These are phyloP conservation scores for Trichomonas gallinae DNA, from an alignment of 208 protist species.

Conservation along the genomic window DNA sequence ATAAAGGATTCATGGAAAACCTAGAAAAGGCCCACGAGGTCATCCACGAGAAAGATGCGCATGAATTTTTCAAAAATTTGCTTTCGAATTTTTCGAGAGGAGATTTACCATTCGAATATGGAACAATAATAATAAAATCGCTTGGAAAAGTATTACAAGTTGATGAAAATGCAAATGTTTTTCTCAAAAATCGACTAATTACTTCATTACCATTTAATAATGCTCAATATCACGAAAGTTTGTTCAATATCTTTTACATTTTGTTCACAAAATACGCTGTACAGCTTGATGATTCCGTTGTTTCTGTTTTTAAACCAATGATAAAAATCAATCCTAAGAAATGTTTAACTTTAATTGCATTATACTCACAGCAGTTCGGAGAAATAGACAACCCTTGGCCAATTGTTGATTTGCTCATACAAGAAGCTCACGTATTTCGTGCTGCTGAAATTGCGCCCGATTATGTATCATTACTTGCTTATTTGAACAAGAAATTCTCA, in stretches of 20 bases:
- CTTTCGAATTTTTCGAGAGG: not conserved
- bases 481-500: not conserved
- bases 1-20: not conserved
- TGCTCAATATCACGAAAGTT: not conserved
- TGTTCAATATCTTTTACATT: not conserved
- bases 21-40: not conserved
- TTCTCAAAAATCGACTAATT: not conserved
- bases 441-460: not conserved
- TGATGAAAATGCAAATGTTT: not conserved
- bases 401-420: not conserved
- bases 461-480: not conserved
- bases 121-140: not conserved
- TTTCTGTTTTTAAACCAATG: not conserved
- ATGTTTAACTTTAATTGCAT: not conserved
- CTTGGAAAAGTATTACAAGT: not conserved
- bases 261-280: not conserved
- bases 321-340: not conserved
- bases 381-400: not conserved
- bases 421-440: not conserved
- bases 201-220: not conserved
- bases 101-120: not conserved
- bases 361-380: not conserved
- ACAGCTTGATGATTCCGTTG: not conserved
- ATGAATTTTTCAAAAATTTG: not conserved
- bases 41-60: not conserved